phyloP scores from a whole-genome alignment of 768 basidiomycete genomes.

The Rhizopogon vinicolor region DNA sequence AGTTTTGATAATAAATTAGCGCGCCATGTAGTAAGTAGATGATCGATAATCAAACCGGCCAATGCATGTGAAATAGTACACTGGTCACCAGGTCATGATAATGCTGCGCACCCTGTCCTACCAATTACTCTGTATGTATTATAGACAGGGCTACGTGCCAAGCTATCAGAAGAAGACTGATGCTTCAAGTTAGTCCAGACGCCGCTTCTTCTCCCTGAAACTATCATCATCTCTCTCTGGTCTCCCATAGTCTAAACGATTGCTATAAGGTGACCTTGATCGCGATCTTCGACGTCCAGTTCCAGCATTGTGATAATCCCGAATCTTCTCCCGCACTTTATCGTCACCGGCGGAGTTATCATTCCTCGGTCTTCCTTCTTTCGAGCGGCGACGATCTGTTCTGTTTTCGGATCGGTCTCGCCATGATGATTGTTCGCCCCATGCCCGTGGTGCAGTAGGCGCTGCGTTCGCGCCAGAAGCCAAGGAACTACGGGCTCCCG shows the following conservation, averaged over 20 bases:
- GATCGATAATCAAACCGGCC: constrained; percentile 1
- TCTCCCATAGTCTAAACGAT: constrained; percentile 8
- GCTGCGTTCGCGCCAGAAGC: constrained; percentile 31
- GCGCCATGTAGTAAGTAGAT: background rate
- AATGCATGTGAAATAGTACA: background rate
- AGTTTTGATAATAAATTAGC: background rate
- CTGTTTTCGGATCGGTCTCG: constrained; percentile 22
- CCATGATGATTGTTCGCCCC: constrained; percentile 35
- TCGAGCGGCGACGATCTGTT: constrained; percentile 20
- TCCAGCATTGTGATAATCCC: constrained; percentile 11
- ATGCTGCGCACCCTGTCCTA: background rate
- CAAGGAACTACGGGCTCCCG: constrained; percentile 17
- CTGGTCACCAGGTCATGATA: too few relatives aligned
- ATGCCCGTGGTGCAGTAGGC: constrained; percentile 25
- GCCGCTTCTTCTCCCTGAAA: constrained; percentile 49
- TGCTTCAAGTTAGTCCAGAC: constrained; percentile 39
- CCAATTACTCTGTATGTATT: background rate
- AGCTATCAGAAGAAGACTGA: background rate
- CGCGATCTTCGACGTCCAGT: constrained; percentile 17
- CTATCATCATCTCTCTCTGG: constrained; percentile 30
- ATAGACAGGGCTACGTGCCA: background rate
- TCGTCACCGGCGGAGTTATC: constrained; percentile 18
- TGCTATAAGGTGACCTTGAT: constrained; percentile 29
- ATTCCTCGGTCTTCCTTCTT: constrained; percentile 18
- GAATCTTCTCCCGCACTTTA: constrained; percentile 14